Evolutionary conservation across 2,329 filamentous ascomycete genomes (phyloP), one percentile per base, ranked within the genome.

Genomic region (Neonectria magnoliae): DNA sequence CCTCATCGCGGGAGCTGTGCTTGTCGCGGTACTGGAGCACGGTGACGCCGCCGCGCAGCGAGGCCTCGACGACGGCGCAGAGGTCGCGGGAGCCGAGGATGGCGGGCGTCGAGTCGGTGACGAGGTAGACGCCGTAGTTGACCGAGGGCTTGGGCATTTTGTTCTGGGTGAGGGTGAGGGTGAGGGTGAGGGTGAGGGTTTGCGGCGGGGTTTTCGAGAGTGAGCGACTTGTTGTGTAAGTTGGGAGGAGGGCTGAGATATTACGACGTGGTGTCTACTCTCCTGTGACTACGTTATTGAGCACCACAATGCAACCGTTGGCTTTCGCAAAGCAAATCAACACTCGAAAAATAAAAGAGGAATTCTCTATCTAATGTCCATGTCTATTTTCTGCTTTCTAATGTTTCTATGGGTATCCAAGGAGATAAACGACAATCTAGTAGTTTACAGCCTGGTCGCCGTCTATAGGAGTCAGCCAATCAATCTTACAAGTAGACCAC

Each of bases 1-100:
- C 86, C 11, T 83, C 83, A 20, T 85, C 88, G 1, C 92, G 96
- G 72, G 94, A 91, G 75, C 88, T 90, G 45, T 84, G 88, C 82
- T 98, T 98, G 82, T 98, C 94, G 77, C 95, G 89, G 76, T 95
- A 94, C 81, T 98, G 95, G 38, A 98, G 92, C 50, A 96, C 83
- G 2, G 92, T 95, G 47, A 92, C 93, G 83, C 93, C 93, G 78
- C 93, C 94, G 76, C 87, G 83, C 55, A 97, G 79, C 20, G 94
- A 91, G 50, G 88, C 85, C 73, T 91, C 89, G 58, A 98, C 94
- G 1, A 97, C 90, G 10, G 86, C 72, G 64, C 88, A 86, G 41
- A 98, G 84, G 76, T 93, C 86, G 71, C 86, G 87, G 67, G 85
- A 81, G 59, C 92, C 92, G 47, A 98, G 88, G 71, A 97, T 93